phyloP scores from a whole-genome alignment of 108 stramenopile species.

The Pseudonitzschia delicatissima region DNA sequence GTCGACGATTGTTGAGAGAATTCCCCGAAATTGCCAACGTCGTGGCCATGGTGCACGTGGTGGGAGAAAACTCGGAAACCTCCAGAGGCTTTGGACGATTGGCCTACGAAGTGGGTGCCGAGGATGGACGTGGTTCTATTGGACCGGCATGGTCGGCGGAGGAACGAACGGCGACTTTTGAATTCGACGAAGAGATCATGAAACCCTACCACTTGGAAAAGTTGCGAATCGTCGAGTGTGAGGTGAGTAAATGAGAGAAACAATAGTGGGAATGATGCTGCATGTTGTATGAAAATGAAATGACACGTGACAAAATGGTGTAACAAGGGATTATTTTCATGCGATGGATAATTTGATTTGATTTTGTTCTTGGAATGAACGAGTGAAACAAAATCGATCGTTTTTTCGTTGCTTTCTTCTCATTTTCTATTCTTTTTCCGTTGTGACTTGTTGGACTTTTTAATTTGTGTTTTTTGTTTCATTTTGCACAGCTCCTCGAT shows the following conservation, averaged over 20 bases:
- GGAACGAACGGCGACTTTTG: slow-evolving; percentile 65
- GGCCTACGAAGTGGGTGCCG: slow-evolving; percentile 83
- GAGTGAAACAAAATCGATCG: no score
- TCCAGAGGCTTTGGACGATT: slow-evolving; percentile 76
- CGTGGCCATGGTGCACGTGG: slow-evolving; percentile 75
- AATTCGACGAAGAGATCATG: slow-evolving; percentile 57
- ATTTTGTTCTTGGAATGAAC: neutral
- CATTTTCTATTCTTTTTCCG: neutral
- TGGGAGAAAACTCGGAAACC: slow-evolving; percentile 57
- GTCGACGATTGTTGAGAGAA: slow-evolving; percentile 60
- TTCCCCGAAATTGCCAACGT: slow-evolving; percentile 66
- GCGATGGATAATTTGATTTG: neutral
- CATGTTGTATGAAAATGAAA: no score
- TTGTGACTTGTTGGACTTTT: neutral
- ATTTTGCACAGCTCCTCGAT: slow-evolving; percentile 37
- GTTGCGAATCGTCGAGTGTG: slow-evolving; percentile 70
- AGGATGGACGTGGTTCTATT: slow-evolving; percentile 67
- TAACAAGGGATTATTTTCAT: no score
- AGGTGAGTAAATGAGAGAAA: no score
- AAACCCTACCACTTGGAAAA: slow-evolving; percentile 78
- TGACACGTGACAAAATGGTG: no score
- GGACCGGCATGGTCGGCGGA: slow-evolving; percentile 68
- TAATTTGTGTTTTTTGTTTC: neutral
- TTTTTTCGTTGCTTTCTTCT: neutral
- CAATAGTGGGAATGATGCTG: no score